Base-by-base conservation (phyloP, 345 rosid species). In the Gossypium raimondii region DNA sequence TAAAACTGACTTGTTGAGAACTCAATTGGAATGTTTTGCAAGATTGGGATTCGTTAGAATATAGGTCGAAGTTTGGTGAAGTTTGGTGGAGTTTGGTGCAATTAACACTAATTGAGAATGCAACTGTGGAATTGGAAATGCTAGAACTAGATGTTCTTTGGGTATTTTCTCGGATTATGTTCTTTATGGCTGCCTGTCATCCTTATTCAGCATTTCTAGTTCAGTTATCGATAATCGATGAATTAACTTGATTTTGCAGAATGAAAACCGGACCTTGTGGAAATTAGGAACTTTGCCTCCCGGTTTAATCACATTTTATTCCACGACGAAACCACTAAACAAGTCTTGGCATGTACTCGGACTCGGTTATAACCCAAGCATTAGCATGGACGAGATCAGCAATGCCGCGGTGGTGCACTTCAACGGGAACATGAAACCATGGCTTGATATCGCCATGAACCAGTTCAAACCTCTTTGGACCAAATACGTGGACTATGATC, bases 321-420 rank as follows among this genome's bases (percentile, higher is more conserved):
- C 99, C 1, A 95, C 98, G 3, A 95, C 98, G 0, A 95, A 95
- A 76, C 97, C 97, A 0, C 89, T 92, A 8, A 93, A 92, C 86
- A 94, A 92, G 84, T 86, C 98, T 2, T 94, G 98, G 98, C 98
- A 94, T 80, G 98, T 92, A 45, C 86, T 94, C 59, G 98, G 98
- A 57, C 87, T 94, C 0, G 98, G 98, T 29, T 94, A 92, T 73
- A 94, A 94, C 76, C 98, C 98, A 11, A 91, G 99, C 87, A 91
- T 95, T 68, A 76, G 98, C 77, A 80, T 87, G 96, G 97, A 91
- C 5, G 99, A 95, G 92, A 95, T 93, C 34, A 24, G 64, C 64
- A 59, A 59, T 0, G 64, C 64, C 9, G 64, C 64, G 17, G 64
- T 59, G 41, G 64, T 59, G 64, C 64, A 59, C 64, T 59, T 59